Base-by-base conservation (phyloP, 148 eudicot genomes). In the Fagopyrum tataricum region DNA sequence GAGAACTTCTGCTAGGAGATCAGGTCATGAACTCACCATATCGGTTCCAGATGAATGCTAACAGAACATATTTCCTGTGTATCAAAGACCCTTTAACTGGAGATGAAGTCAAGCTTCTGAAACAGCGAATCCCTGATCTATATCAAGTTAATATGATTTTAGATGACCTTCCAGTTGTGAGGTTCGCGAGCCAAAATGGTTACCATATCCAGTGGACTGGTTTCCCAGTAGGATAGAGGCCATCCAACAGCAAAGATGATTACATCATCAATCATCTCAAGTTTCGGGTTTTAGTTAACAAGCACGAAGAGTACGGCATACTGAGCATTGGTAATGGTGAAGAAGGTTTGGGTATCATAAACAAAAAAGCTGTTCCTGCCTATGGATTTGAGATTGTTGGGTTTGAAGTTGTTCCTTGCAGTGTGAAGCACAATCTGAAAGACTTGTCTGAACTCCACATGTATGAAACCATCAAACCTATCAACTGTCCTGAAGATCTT, bases 121-220 rank as follows among this genome's bases (percentile, higher is more conserved):
- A 85, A 70, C 86, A 84, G 80, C 88, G 96, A 80, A 86, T 85
- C 48, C 82, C 80, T 24, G 92, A 86, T 78, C 73, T 86, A 51
- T 90, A 88, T 81, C 96, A 88, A 70, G 92, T 90, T 7, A 88
- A 86, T 75, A 81, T 88, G 85, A 88, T 85, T 47, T 77, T 90
- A 75, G 96, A 88, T 75, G 84, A 88, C 72, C 83, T 90, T 73
- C 96, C 96, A 64, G 91, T 87, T 6, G 82, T 82, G 86, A 85
- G 73, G 10, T 15, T 49, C 37, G 2, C 1, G 1, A 31, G 2
- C 2, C 37, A 31, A 31, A 31, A 31, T 31, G 37, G 37, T 31
- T 31, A 31, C 37, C 37, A 31, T 31, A 31, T 31, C 37, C 37
- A 31, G 37, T 31, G 37, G 92, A 88, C 92, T 39, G 92, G 96